These are phyloP conservation scores for Cinchona pubescens DNA, from an alignment of 257 asterid species.

Conservation along the genomic window DNA sequence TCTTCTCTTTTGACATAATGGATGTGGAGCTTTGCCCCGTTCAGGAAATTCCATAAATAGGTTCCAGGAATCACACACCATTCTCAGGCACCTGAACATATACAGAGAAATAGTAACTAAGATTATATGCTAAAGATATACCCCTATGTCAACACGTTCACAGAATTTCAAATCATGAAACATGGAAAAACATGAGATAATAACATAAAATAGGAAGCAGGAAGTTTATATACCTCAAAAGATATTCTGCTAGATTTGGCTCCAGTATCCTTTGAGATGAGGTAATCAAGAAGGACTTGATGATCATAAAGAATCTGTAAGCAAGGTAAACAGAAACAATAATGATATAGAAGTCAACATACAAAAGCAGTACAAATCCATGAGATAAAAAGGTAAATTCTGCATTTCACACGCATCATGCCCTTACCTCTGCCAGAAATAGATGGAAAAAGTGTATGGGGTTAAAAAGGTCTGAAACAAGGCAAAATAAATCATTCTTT, in stretches of 20 bases:
- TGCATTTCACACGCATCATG: not conserved
- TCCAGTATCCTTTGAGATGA: slow-evolving; percentile 85
- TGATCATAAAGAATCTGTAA: slow-evolving; percentile 85
- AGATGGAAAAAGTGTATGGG: slow-evolving; percentile 74
- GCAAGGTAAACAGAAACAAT: slow-evolving; percentile 15
- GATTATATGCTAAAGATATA: not conserved
- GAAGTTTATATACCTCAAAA: slow-evolving; percentile 54
- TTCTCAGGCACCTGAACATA: slow-evolving; percentile 62
- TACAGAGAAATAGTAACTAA: slow-evolving; percentile 1
- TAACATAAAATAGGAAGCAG: slow-evolving; percentile 1
- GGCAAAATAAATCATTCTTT: slow-evolving; percentile 28
- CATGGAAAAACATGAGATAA: slow-evolving; percentile 5
- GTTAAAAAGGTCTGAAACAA: slow-evolving; percentile 58
- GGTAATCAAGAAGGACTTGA: slow-evolving; percentile 94
- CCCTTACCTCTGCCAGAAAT: slow-evolving; percentile 75
- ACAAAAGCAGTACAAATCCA: slow-evolving; percentile 4
- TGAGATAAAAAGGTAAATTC: no score
- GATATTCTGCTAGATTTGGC: slow-evolving; percentile 80
- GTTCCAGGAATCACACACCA: slow-evolving; percentile 66
- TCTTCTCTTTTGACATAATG: slow-evolving; percentile 44
- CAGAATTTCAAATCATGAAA: not conserved
- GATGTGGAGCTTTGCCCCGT: slow-evolving; percentile 23
- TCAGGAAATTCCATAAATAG: slow-evolving; percentile 58
- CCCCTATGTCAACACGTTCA: not conserved
- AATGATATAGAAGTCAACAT: no score